phyloP scores from a whole-genome alignment of 345 rosid species.

The Melaleuca quinquenervia region DNA sequence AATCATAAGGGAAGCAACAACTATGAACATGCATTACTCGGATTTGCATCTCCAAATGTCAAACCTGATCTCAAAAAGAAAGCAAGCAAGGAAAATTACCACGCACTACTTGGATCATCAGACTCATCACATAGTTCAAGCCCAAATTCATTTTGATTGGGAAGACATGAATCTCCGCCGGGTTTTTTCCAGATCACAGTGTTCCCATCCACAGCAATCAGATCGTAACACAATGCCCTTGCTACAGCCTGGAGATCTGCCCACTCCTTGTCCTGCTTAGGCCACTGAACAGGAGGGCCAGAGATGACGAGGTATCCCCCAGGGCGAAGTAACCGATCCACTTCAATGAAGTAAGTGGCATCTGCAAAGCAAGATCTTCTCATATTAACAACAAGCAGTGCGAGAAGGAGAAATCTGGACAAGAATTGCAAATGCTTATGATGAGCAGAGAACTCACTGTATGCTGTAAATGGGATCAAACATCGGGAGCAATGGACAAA shows the following conservation, averaged over 20 bases:
- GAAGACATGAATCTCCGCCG: constrained; percentile 64
- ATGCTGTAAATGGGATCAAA: constrained; percentile 89
- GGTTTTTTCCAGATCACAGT: constrained; percentile 98
- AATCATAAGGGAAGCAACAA: background rate
- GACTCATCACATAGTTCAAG: constrained; percentile 75
- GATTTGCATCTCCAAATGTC: background rate
- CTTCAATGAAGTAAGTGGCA: constrained; percentile 92
- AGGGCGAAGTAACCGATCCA: constrained; percentile 81
- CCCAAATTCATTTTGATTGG: constrained; percentile 78
- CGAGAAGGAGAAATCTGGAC: background rate
- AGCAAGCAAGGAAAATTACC: constrained; percentile 28
- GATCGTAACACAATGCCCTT: constrained; percentile 81
- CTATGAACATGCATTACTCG: background rate
- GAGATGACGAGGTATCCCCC: constrained; percentile 96
- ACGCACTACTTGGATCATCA: constrained; percentile 66
- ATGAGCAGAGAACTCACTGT: constrained; percentile 47
- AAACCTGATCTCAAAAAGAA: background rate
- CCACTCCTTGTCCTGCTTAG: constrained; percentile 99
- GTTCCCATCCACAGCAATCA: constrained; percentile 92
- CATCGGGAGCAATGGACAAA: constrained; percentile 88
- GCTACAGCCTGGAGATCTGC: constrained; percentile 97
- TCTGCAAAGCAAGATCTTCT: constrained; percentile 41
- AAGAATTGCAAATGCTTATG: background rate
- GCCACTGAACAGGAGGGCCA: constrained; percentile 99
- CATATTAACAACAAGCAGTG: constrained; percentile 13